Base-by-base conservation (phyloP, 768 basidiomycete genomes). In the Amanita exitialis region DNA sequence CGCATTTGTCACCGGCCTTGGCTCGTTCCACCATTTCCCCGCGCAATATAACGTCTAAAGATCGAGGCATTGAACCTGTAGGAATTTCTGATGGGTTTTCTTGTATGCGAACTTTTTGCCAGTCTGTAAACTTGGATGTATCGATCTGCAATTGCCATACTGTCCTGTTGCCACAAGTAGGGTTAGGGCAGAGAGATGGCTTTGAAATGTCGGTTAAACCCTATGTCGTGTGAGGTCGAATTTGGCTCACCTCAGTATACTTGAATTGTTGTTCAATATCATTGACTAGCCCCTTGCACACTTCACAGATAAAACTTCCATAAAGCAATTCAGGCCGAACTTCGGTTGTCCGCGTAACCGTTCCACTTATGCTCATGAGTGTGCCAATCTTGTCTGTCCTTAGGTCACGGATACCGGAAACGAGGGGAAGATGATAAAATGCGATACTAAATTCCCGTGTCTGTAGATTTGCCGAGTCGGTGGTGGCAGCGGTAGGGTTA, bases 221-320 rank as follows among this genome's bases (percentile, higher is more conserved):
- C 37, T 34, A 6, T 32, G 16, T 16, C 50, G 41, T 36, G 44
- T 47, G 12, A 28, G 30, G 47, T 23, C 44, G 43, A 10, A 25
- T 45, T 37, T 8, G 20, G 57, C 67, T 28, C 57, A 93, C 93
- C 74, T 98, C 96, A 16, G 96, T 99, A 64, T 97, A 98, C 64
- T 97, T 99, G 78, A 99, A 99, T 63, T 99, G 96, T 63, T 99
- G 96, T 63, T 99, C 96, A 44, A 99, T 83, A 61, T 97, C 95
- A 49, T 86, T 80, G 21, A 97, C 85, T 9, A 86, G 71, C 27
- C 87, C 90, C 42, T 80, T 77, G 62, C 96, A 99, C 38, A 85
- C 77, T 65, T 90, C 86, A 59, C 96, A 99, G 43, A 86, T 80
- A 64, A 96, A 99, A 53, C 89, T 93, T 16, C 95, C 96, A 59